Conservation (phyloP, 805 yeast genomes). For the Candida dajiaensis region DNA sequence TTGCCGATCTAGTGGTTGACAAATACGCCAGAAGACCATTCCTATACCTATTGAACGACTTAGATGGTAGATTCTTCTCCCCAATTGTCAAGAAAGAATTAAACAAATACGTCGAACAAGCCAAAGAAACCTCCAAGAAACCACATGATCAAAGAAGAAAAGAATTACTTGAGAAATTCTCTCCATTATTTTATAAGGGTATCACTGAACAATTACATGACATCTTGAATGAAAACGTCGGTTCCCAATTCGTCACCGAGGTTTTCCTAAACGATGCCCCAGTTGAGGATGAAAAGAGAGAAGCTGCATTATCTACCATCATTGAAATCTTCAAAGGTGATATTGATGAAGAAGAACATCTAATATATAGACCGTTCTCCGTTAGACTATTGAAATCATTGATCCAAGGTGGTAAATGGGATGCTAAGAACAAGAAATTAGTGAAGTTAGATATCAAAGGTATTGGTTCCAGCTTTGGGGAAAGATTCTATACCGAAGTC, state of each 20-base stretch:
- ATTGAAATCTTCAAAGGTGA: constrained; percentile 61
- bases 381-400: constrained; percentile 69
- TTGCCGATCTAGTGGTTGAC: constrained; percentile 53
- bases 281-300: constrained; percentile 33
- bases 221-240: constrained; percentile 63
- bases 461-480: constrained; percentile 57
- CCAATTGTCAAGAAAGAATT: constrained; percentile 63
- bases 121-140: constrained; percentile 74
- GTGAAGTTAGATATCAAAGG: constrained; percentile 40
- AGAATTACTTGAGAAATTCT: constrained; percentile 60
- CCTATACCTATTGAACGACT: constrained; percentile 70
- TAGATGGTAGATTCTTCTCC: constrained; percentile 76
- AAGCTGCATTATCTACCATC: constrained; percentile 48
- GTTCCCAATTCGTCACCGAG: constrained; percentile 80
- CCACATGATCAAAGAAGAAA: constrained; percentile 68
- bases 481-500: constrained; percentile 44
- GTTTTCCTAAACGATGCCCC: constrained; percentile 52
- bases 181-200: constrained; percentile 57
- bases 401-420: constrained; percentile 84
- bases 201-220: constrained; percentile 45
- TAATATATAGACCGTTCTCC: constrained; percentile 65
- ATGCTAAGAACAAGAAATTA: constrained; percentile 50
- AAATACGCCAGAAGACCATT: constrained; percentile 88
- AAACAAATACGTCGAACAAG: constrained; percentile 50
- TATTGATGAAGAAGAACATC: constrained; percentile 57